Evolutionary conservation across 1,284 basidiomycete species (phyloP).

Genomic region (Boletus hoseneyae): DNA sequence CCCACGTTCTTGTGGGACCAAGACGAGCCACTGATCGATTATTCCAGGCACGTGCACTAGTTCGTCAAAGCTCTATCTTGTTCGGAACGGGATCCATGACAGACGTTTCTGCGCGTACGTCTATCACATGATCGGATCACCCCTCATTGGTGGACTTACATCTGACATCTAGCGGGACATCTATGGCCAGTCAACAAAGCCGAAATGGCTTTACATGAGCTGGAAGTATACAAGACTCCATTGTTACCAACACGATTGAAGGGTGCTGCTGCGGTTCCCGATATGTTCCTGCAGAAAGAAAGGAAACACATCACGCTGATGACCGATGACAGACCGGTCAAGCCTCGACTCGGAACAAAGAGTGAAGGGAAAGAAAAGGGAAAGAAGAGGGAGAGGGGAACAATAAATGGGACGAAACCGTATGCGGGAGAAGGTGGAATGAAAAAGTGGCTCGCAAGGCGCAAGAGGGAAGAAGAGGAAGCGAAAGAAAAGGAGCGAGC

Average conservation of each 20-base stretch:
- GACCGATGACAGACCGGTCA: constrained; percentile 45
- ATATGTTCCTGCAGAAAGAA: constrained; percentile 63
- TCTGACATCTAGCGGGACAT: constrained; percentile 26
- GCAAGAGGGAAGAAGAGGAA: constrained; percentile 39
- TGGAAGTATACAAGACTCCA: constrained; percentile 75
- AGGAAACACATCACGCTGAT: constrained; percentile 54
- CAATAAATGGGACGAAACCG: constrained; percentile 55
- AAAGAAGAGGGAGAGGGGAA: constrained; percentile 30
- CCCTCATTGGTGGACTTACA: constrained; percentile 8
- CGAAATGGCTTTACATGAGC: constrained; percentile 61
- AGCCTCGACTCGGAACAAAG: constrained; percentile 34
- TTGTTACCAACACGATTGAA: constrained; percentile 66
- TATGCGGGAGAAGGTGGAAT: constrained; percentile 72
- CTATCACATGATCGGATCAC: constrained; percentile 7
- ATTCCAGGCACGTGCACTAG: constrained; percentile 43
- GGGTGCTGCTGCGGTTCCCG: constrained; percentile 47
- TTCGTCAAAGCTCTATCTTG: constrained; percentile 49
- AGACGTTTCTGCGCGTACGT: constrained; percentile 32
- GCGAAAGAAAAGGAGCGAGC: constrained; percentile 28
- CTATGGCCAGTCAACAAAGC: constrained; percentile 46
- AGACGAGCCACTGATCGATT: constrained; percentile 5
- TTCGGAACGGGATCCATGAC: constrained; percentile 40
- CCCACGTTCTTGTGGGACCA: constrained; percentile 1
- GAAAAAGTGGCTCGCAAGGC: constrained; percentile 65
- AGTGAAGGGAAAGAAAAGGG: constrained; percentile 31